Base-by-base conservation (phyloP, 805 yeast species). In the Metschnikowia kofuensis region DNA sequence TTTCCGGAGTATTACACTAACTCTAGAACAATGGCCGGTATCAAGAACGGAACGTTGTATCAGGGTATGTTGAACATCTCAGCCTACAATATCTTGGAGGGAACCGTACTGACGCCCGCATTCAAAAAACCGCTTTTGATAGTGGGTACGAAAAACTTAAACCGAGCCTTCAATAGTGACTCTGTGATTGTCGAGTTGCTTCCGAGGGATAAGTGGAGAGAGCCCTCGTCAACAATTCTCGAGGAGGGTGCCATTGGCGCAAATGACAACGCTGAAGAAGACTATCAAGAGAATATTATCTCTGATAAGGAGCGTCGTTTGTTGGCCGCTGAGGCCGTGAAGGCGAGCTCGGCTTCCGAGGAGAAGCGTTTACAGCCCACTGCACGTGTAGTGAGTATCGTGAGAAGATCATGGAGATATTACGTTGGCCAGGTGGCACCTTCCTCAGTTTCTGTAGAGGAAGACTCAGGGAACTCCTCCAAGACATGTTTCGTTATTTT, bases 361-460 rank as follows among this genome's bases (percentile, higher is more conserved):
- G 75, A 70, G 4, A 65, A 64, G 42, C 78, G 78, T 54, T 65
- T 85, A 21, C 90, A 87, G 62, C 99, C 98, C n/a, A 92, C 99
- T 0, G 98, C 96, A 2, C 81, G 82, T 56, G 87, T 94, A 34
- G 97, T 94, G 11, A 95, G 96, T 29, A 79, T 94, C 27, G 73
- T 84, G 38, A 85, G 89, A 69, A 80, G 99, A 68, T 88, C 92
- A 52, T 94, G 99, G 99, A 80, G 99, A 65, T 83, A 84, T 56
- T 94, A 91, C 62, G 99, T 94, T 35, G 99, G 99, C 12, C 97
- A 91, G 66, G 77, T 94, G 53, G 85, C 92, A 2, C 85, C 89
- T 38, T 77, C 83, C 35, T 84, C 96, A 2, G 85, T 87, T 1
- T 66, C 74, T 16, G 66, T 64, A 6, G 82, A 80, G 45, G 77